Percentiles rank a stretch among this genome's conserved stretches.
Conservation (phyloP, 306 rosid species). For the Quercus suber region DNA sequence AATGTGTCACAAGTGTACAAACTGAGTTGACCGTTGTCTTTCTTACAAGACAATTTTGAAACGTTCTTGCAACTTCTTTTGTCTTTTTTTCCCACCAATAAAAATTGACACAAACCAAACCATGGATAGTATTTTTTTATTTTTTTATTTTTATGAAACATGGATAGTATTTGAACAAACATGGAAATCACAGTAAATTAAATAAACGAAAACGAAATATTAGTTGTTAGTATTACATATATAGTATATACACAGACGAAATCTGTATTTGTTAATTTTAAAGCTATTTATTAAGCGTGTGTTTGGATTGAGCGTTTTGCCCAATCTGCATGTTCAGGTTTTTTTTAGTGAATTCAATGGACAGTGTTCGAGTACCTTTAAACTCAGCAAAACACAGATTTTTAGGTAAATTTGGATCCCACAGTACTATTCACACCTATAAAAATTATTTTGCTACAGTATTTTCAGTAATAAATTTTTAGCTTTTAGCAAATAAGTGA, state of each 20-base stretch:
- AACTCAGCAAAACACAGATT: no score
- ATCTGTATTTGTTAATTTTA: no score
- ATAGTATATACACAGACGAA: no score
- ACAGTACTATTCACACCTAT: no score
- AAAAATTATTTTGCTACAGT: no score
- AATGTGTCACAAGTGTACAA: background rate
- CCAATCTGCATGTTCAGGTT: accelerated
- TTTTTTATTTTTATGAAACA: no score
- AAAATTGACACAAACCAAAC: slow-evolving; percentile 15
- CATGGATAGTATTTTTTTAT: background rate
- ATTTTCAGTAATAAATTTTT: no score
- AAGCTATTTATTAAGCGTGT: no score
- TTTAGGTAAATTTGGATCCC: no score
- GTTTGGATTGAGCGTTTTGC: no score
- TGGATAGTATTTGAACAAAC: background rate
- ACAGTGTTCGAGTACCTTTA: accelerated
- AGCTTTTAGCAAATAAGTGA: no score
- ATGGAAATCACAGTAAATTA: background rate
- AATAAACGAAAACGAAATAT: background rate
- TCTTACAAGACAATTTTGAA: slow-evolving; percentile 30
- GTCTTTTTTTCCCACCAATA: slow-evolving; percentile 21
- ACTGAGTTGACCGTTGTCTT: background rate
- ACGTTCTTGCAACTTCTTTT: slow-evolving; percentile 12
- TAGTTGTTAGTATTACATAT: background rate
- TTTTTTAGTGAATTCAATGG: no score